Base-by-base conservation (phyloP, 176 grass and related monocot species). In the Musa schizocarpa region DNA sequence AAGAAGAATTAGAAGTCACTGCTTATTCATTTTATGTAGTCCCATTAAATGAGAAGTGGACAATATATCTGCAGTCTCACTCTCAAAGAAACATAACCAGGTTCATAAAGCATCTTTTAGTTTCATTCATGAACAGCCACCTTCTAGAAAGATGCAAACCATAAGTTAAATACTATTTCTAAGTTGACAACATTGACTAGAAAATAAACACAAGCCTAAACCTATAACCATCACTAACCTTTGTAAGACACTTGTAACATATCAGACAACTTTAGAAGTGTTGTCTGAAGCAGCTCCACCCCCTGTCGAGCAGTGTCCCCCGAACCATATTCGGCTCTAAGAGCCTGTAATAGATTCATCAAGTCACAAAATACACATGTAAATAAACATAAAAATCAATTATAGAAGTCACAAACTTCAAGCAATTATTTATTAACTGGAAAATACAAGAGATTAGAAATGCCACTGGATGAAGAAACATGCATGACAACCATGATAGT, bases 251-350 rank as follows among this genome's bases (percentile, higher is more conserved):
- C 77, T 50, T 77, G 69, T 81, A 99, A 57, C 76, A 85, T 74
- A 82, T 89, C 67, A 82, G 90, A 99, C 65, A 87, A 78, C 86
- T 87, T 99, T 57, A 76, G 69, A 61, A 99, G 54, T 82, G 78
- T 83, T 81, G 26, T 94, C 61, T 62, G 72, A 62, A 89, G 83
- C 75, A 99, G 69, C 85, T 99, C 80, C n/a, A 76, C 78, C 82
- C 80, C 88, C 81, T 94, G 90, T 65, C 76, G 76, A 77, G 88
- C 68, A 67, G 86, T 88, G 76, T 90, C 81, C 13, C 72, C 70
- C 0, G 85, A 82, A 75, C 84, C 86, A 77, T 99, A 89, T 91
- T 79, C 86, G 27, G 83, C 85, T 83, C 82, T 69, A 59, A 99
- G 74, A 82, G 52, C 88, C 90, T 99, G 79, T 19, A 86, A 53